Evolutionary conservation across 2,329 filamentous ascomycete genomes (phyloP).

Genomic region (Penicillium sp.): DNA sequence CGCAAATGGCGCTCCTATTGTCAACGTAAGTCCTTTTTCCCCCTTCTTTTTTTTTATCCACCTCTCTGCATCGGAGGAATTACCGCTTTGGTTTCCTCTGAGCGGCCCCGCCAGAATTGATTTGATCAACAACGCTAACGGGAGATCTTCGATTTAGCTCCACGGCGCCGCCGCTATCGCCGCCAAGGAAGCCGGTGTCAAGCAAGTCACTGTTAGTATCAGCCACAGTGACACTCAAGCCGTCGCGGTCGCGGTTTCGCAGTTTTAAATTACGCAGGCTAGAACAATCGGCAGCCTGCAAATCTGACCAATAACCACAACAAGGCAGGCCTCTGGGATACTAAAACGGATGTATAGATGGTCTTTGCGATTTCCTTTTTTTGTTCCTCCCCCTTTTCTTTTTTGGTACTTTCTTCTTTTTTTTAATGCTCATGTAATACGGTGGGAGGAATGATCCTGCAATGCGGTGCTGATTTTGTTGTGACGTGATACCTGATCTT

Average conservation of each 20-base stretch:
- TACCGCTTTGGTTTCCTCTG: not conserved
- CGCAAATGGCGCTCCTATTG: slow-evolving; percentile 73
- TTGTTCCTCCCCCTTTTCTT: no score
- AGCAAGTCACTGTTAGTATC: slow-evolving; percentile 85
- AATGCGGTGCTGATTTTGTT: not conserved
- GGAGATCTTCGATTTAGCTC: slow-evolving; percentile 54
- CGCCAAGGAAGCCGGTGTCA: slow-evolving; percentile 80
- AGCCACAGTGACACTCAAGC: slow-evolving; percentile 93
- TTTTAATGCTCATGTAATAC: not conserved
- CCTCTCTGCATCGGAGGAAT: no score
- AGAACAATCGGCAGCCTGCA: no score
- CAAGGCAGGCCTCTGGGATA: no score
- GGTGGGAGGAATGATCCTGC: not conserved
- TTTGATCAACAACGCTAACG: slow-evolving; percentile 15
- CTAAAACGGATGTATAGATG: not conserved
- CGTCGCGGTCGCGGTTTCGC: slow-evolving; percentile 85
- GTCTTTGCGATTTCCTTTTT: no score
- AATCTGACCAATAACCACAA: not conserved
- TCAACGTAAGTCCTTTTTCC: slow-evolving; percentile 60
- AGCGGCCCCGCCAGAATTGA: not conserved
- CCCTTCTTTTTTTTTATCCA: no score
- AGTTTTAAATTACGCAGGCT: slow-evolving; percentile 42
- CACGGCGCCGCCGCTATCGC: slow-evolving; percentile 77
- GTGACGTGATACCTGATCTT: slow-evolving; percentile 8
- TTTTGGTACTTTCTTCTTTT: no score